phyloP scores from a whole-genome alignment of 768 basidiomycete species.

The Austroboletus festivus region DNA sequence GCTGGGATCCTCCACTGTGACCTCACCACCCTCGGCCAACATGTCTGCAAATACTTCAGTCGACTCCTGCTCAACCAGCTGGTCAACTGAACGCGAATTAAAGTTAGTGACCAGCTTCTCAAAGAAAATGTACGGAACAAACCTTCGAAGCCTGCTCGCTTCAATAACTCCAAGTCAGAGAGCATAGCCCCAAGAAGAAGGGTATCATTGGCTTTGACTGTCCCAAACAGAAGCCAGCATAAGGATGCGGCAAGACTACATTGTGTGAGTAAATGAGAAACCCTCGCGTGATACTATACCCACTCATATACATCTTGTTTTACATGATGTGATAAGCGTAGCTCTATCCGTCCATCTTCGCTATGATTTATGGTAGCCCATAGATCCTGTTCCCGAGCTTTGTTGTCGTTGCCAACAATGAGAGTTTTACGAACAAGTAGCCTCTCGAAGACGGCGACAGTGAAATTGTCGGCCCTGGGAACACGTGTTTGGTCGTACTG shows the following conservation, averaged over 20 bases:
- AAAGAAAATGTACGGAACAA: constrained; percentile 10
- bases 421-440: constrained; percentile 58
- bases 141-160: constrained; percentile 82
- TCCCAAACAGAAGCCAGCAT: constrained; percentile 70
- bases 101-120: constrained; percentile 2
- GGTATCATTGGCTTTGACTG: constrained; percentile 77
- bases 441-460: constrained; percentile 62
- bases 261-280: neutral
- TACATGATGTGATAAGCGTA: constrained; percentile 68
- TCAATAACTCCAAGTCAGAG: constrained; percentile 77
- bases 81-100: constrained; percentile 60
- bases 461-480: constrained; percentile 53
- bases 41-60: constrained; percentile 34
- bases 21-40: neutral
- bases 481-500: constrained; percentile 55
- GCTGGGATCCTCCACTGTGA: neutral
- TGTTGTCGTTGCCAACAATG: constrained; percentile 42
- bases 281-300: constrained; percentile 6
- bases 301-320: constrained; percentile 87
- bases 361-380: constrained; percentile 63
- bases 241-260: constrained; percentile 83
- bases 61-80: constrained; percentile 72
- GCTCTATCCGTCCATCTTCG: constrained; percentile 52
- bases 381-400: constrained; percentile 53
- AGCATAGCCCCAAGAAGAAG: constrained; percentile 87